Conservation (phyloP, 106 monocot species). For the Allium sativum region DNA sequence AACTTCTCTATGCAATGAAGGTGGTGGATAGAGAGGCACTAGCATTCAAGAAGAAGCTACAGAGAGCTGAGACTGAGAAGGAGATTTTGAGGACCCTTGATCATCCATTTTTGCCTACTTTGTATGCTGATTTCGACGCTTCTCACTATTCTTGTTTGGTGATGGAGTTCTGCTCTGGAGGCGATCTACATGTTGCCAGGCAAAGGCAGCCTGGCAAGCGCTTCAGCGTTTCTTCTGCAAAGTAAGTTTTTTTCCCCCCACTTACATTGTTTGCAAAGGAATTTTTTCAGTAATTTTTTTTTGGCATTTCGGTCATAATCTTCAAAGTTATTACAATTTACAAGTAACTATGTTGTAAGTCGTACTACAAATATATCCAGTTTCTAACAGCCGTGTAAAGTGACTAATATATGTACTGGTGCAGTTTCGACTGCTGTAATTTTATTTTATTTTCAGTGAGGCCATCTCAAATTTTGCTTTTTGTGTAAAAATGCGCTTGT, state of each 20-base stretch:
- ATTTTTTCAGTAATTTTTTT: neutral
- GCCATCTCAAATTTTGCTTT: too few species aligned
- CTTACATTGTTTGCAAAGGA: neutral
- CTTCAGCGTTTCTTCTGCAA: slow-evolving; percentile 41
- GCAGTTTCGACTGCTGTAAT: too few species aligned
- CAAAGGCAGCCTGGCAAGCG: slow-evolving; percentile 39
- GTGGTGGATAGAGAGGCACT: slow-evolving; percentile 58
- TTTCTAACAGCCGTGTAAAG: too few species aligned
- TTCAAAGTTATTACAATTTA: too few species aligned
- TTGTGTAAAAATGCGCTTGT: too few species aligned
- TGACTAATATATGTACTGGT: too few species aligned
- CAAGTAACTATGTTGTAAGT: too few species aligned
- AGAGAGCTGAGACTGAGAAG: slow-evolving; percentile 56
- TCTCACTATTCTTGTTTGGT: slow-evolving; percentile 50
- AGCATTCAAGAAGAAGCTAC: slow-evolving; percentile 51
- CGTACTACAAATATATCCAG: too few species aligned
- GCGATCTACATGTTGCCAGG: slow-evolving; percentile 45
- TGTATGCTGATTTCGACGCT: slow-evolving; percentile 62
- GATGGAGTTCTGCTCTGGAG: slow-evolving; percentile 75
- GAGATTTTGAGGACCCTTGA: slow-evolving; percentile 57
- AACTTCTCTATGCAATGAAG: slow-evolving; percentile 55
- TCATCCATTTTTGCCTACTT: slow-evolving; percentile 61
- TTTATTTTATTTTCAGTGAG: too few species aligned
- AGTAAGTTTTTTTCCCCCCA: slow-evolving; percentile 13
- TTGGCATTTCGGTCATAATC: too few species aligned